Evolutionary conservation across 2,329 filamentous ascomycete genomes (phyloP).

Genomic region (Calonectria crousiana): DNA sequence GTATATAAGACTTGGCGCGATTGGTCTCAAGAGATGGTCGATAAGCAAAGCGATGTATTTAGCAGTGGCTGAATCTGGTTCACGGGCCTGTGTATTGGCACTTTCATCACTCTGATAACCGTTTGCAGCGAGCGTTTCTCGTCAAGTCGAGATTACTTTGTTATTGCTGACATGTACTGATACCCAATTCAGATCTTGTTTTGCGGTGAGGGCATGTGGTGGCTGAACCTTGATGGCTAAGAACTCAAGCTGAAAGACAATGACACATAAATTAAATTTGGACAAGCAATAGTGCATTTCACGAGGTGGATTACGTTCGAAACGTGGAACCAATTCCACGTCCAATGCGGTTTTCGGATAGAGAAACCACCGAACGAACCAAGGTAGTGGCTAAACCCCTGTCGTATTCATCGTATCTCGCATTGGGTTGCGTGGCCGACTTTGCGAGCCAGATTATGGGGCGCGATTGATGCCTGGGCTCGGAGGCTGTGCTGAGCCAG

Average conservation of each 20-base stretch:
- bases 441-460: background rate
- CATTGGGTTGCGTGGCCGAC: background rate
- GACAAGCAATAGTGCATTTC: background rate
- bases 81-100: conserved; percentile 28
- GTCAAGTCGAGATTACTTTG: background rate
- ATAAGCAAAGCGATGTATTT: background rate
- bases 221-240: background rate
- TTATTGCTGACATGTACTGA: background rate
- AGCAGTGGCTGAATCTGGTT: background rate
- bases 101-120: background rate
- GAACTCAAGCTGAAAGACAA: background rate
- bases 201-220: background rate
- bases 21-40: background rate
- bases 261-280: background rate
- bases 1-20: background rate
- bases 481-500: background rate
- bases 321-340: background rate
- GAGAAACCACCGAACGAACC: background rate
- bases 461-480: background rate
- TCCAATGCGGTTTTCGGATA: background rate
- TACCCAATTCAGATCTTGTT: background rate
- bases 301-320: background rate
- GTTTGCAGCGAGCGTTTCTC: background rate
- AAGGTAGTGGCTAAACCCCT: background rate
- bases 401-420: conserved; percentile 3